Base-by-base conservation (phyloP, 257 asterid genomes). In the Misopates orontium region DNA sequence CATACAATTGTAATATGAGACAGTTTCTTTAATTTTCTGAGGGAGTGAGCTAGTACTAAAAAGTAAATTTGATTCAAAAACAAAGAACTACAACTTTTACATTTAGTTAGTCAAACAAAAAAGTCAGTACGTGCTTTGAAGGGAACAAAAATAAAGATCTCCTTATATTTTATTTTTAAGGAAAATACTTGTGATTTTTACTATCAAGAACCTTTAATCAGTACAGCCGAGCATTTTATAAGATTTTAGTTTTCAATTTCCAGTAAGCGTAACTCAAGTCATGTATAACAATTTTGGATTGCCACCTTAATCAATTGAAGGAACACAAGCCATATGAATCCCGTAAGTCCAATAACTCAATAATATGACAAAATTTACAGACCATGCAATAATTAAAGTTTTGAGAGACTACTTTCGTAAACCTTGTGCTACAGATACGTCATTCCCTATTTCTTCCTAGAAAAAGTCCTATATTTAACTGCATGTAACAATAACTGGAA, bases 361-460 rank as follows among this genome's bases (percentile, higher is more conserved):
- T 45, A 64, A 15, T 59, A 69, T 59, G 57, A 50, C 23, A 54
- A 48, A 47, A 41, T 49, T 17, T 50, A 60, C 70, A 62, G 13
- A 71, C 25, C 68, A 32, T 50, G 32, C 23, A 40, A 64, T 36
- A 62, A 56, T 48, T 40, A 60, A 52, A 40, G 63, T 41, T 61
- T 64, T 71, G 47, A 19, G 28, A 66, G 17, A 62, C 36, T 28
- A 28, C 56, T 19, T 21, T 19, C 56, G n/a, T n/a, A n/a, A n/a
- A n/a, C n/a, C n/a, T n/a, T n/a, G n/a, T n/a, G n/a, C n/a, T n/a
- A n/a, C n/a, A n/a, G n/a, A 10, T 47, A 50, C n/a, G 32, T 36
- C 39, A 28, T 54, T 67, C 40, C 62, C 36, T 42, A 55, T 55
- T 39, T 55, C 17, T 60, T 62, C 47, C 73, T 45, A 24, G 71